Conservation (phyloP, 257 asterid genomes). For the Solanum rostratum region DNA sequence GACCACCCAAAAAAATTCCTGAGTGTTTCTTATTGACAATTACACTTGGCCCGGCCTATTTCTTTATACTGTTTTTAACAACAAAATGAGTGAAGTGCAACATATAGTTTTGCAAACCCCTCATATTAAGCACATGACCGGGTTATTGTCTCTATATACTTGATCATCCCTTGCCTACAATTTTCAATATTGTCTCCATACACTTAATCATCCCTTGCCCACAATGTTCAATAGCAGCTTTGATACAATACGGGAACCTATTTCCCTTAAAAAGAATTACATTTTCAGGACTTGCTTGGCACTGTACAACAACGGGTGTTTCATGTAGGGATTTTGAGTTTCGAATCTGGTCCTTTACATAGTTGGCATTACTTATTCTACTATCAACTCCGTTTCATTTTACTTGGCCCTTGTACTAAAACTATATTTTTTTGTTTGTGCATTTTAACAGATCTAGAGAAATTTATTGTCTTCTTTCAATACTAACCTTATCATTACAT, state of each 20-base stretch:
- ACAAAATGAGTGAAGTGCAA: neutral
- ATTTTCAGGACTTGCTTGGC: neutral
- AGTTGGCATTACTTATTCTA: neutral
- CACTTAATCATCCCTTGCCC: neutral
- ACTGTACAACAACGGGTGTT: neutral
- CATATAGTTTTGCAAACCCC: neutral
- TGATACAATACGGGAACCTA: neutral
- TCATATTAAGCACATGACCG: neutral
- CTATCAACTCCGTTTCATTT: neutral
- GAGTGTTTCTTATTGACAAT: neutral
- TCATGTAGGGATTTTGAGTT: neutral
- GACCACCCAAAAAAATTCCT: neutral
- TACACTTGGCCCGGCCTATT: neutral
- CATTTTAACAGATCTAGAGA: neutral
- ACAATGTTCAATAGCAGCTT: neutral
- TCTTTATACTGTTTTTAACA: neutral
- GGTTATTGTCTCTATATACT: neutral
- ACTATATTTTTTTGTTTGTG: neutral
- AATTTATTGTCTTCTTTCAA: neutral
- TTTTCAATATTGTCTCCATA: neutral
- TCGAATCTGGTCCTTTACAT: neutral
- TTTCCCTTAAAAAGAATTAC: neutral
- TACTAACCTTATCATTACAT: neutral
- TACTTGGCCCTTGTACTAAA: neutral
- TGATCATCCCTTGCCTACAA: no score